phyloP scores from a whole-genome alignment of 805 yeast genomes.

The Saccharomycopsis fodiens region DNA sequence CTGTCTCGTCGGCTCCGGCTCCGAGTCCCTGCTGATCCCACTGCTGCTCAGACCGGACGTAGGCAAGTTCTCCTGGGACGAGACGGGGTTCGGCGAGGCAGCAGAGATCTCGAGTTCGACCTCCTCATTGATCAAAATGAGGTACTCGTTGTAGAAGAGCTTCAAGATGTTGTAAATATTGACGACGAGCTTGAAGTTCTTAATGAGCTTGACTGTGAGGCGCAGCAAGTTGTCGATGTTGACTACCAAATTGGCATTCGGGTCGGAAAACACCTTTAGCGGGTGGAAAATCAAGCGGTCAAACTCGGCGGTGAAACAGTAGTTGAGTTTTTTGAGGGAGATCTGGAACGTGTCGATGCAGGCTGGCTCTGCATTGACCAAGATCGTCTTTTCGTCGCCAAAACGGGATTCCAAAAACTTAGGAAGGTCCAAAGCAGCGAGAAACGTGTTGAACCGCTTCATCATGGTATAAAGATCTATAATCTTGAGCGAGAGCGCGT shows the following conservation, averaged over 20 bases:
- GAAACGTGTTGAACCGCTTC: constrained; percentile 17
- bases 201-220: constrained; percentile 10
- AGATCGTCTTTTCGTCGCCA: constrained; percentile 8
- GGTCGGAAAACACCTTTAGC: constrained; percentile 9
- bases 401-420: constrained; percentile 10
- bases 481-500: constrained; percentile 12
- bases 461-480: constrained; percentile 15
- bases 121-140: constrained; percentile 20
- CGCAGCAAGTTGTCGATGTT: constrained; percentile 13
- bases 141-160: constrained; percentile 19
- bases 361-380: constrained; percentile 13
- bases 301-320: constrained; percentile 17
- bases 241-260: not conserved
- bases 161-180: constrained; percentile 19
- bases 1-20: not conserved
- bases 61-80: not conserved
- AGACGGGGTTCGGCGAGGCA: constrained; percentile 7
- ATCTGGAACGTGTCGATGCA: constrained; percentile 17
- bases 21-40: not conserved
- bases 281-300: constrained; percentile 15
- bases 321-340: constrained; percentile 18
- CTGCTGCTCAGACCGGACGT: not conserved
- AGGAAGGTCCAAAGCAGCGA: constrained; percentile 10
- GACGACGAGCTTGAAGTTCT: constrained; percentile 19
- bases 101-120: constrained; percentile 19